Conservation (phyloP, 1,139 yeast genomes). For the Kodamaea arcana region DNA sequence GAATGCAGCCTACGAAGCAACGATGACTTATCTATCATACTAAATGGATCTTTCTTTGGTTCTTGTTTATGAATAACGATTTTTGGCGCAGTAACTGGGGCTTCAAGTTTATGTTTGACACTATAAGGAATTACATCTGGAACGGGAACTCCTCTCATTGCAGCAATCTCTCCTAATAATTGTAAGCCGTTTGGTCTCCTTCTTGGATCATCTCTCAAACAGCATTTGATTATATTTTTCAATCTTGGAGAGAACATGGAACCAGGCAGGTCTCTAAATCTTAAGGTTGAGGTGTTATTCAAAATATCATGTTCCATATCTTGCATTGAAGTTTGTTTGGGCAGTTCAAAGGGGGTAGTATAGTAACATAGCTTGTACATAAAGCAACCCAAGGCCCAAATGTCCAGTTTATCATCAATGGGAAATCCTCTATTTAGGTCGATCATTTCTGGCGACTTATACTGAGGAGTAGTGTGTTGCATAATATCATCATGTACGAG, state of each 20-base stretch:
- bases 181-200: slow-evolving; percentile 71
- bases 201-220: slow-evolving; percentile 66
- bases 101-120: slow-evolving; percentile 15
- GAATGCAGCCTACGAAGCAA: slow-evolving; percentile 21
- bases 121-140: slow-evolving; percentile 49
- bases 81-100: background rate
- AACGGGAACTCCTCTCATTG: slow-evolving; percentile 51
- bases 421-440: slow-evolving; percentile 82
- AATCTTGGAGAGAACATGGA: slow-evolving; percentile 40
- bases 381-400: slow-evolving; percentile 95
- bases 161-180: slow-evolving; percentile 64
- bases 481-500: slow-evolving; percentile 76
- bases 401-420: slow-evolving; percentile 89
- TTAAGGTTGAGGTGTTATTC: slow-evolving; percentile 30
- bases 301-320: slow-evolving; percentile 41
- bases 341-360: slow-evolving; percentile 90
- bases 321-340: slow-evolving; percentile 33
- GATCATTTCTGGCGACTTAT: slow-evolving; percentile 94
- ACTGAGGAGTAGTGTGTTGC: slow-evolving; percentile 96
- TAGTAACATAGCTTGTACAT: slow-evolving; percentile 88
- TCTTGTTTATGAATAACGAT: background rate
- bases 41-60: slow-evolving; percentile 30
- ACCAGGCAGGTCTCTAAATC: slow-evolving; percentile 36
- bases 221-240: slow-evolving; percentile 55
- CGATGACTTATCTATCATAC: slow-evolving; percentile 36